Evolutionary conservation across 768 basidiomycete genomes (phyloP).

Genomic region (Suillus bovinus): DNA sequence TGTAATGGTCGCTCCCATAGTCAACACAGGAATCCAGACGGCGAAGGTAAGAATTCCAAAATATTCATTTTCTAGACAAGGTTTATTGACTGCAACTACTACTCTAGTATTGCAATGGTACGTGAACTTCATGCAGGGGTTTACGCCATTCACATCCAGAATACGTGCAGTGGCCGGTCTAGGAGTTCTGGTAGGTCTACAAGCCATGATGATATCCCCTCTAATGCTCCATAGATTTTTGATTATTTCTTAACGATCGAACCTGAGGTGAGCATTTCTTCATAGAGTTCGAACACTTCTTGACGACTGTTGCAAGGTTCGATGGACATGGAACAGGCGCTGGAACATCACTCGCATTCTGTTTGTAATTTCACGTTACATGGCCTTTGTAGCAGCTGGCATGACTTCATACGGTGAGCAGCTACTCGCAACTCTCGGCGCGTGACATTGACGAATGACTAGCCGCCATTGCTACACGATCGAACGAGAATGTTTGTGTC

Average conservation of each 20-base stretch:
- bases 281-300: neutral
- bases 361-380: slow-evolving; percentile 9
- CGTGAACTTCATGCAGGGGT: neutral
- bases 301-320: neutral
- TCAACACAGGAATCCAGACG: neutral
- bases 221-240: neutral
- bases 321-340: slow-evolving; percentile 8
- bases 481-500: neutral
- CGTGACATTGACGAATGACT: neutral
- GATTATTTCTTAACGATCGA: slow-evolving; percentile 1
- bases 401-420: slow-evolving; percentile 12
- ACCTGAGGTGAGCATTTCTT: neutral
- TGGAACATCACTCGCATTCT: slow-evolving; percentile 6
- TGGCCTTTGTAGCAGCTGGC: slow-evolving; percentile 7
- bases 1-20: neutral
- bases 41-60: neutral
- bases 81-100: neutral
- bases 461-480: neutral
- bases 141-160: neutral
- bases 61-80: neutral
- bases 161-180: neutral
- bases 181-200: neutral
- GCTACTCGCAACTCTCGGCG: neutral
- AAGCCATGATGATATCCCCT: neutral
- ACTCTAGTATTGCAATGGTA: neutral